These are phyloP conservation scores for Pseudozyma sp. DNA, from an alignment of 1,284 basidiomycete species.

Conservation along the genomic window DNA sequence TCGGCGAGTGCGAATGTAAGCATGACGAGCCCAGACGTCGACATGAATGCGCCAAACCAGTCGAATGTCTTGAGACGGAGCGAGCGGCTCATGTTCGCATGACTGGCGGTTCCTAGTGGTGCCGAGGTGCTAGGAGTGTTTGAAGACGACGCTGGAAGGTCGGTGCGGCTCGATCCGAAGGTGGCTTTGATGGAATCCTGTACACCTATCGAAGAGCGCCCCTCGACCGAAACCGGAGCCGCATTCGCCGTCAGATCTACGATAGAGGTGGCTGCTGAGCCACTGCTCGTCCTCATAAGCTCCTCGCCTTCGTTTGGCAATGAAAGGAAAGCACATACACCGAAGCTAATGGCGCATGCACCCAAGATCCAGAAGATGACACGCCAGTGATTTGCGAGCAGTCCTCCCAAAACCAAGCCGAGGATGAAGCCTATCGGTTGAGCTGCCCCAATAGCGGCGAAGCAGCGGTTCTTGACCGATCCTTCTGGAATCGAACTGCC, in stretches of 20 bases:
- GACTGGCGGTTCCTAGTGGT: background rate
- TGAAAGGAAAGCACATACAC: slow-evolving; percentile 70
- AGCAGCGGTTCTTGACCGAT: slow-evolving; percentile 63
- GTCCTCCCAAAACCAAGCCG: slow-evolving; percentile 77
- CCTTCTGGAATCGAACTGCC: slow-evolving; percentile 65
- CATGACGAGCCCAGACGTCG: slow-evolving; percentile 80
- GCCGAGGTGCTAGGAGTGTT: background rate
- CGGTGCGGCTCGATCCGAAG: slow-evolving; percentile 7
- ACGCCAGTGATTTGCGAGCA: slow-evolving; percentile 75
- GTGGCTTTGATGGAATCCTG: slow-evolving; percentile 8
- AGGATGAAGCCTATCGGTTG: slow-evolving; percentile 77
- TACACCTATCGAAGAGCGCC: slow-evolving; percentile 1
- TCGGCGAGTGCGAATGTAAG: slow-evolving; percentile 83
- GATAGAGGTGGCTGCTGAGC: slow-evolving; percentile 15
- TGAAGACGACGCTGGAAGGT: slow-evolving; percentile 11
- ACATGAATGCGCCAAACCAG: slow-evolving; percentile 81
- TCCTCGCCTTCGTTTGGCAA: slow-evolving; percentile 70
- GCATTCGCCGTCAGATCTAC: slow-evolving; percentile 13
- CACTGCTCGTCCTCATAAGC: slow-evolving; percentile 17
- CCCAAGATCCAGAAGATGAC: slow-evolving; percentile 75
- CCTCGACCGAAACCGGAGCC: slow-evolving; percentile 4
- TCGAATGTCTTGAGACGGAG: slow-evolving; percentile 72
- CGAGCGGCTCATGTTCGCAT: slow-evolving; percentile 13
- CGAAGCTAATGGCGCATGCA: slow-evolving; percentile 73
- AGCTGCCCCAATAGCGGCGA: slow-evolving; percentile 72